phyloP scores from a whole-genome alignment of 1,284 basidiomycete genomes.

The Rhodotorula sp. region DNA sequence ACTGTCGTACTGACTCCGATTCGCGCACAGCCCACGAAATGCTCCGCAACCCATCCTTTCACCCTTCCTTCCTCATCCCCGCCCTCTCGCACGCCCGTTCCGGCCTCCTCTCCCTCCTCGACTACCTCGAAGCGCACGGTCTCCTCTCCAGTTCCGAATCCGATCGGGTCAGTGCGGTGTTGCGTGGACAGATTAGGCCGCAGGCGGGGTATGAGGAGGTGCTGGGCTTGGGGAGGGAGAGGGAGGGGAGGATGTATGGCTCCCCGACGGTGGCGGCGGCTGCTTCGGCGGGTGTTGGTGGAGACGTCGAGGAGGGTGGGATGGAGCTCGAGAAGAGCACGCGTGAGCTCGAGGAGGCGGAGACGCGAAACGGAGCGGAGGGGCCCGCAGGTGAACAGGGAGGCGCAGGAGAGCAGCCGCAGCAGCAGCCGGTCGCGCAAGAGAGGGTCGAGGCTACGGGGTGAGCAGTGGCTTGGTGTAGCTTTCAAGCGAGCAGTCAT shows the following conservation, averaged over 20 bases:
- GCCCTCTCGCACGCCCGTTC: conserved; percentile 1
- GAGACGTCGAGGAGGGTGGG: too few relatives aligned
- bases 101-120: conserved; percentile 23
- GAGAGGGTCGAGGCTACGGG: too few relatives aligned
- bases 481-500: too few relatives aligned
- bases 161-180: background rate
- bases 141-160: background rate
- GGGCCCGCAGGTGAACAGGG: too few relatives aligned
- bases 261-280: background rate
- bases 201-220: background rate
- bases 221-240: background rate
- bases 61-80: background rate
- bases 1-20: too few relatives aligned
- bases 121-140: conserved; percentile 29
- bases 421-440: too few relatives aligned
- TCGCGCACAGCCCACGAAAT: background rate
- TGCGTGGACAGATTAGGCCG: background rate
- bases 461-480: too few relatives aligned
- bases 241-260: background rate
- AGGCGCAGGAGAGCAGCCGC: too few relatives aligned
- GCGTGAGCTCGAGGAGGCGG: too few relatives aligned
- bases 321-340: too few relatives aligned
- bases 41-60: conserved; percentile 4
- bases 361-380: too few relatives aligned
- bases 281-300: background rate